Evolutionary conservation across 1,284 basidiomycete genomes (phyloP).

Genomic region (Singerocomus inundabilis): DNA sequence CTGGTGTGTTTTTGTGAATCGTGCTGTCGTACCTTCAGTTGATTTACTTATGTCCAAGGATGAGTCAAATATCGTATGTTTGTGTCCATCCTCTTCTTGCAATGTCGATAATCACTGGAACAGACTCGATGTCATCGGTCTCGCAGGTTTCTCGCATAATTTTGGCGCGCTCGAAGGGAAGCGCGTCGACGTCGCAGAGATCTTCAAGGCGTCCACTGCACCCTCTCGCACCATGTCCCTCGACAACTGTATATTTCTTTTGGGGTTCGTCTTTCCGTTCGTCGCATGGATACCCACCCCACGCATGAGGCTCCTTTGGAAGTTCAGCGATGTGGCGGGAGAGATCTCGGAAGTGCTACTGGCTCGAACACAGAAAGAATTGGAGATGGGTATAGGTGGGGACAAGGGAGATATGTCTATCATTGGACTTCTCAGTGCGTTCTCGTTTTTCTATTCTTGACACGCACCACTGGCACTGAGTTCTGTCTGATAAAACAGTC

Average conservation of each 20-base stretch:
- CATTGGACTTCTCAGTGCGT: constrained; percentile 34
- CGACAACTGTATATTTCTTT: constrained; percentile 36
- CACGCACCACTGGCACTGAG: neutral
- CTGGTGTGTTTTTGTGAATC: constrained; percentile 4
- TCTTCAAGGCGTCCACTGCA: constrained; percentile 39
- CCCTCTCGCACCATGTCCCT: constrained; percentile 16
- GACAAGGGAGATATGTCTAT: constrained; percentile 52
- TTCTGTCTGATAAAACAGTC: neutral
- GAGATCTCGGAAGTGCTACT: constrained; percentile 50
- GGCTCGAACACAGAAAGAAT: constrained; percentile 41
- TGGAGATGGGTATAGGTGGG: constrained; percentile 29
- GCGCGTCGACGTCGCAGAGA: constrained; percentile 40
- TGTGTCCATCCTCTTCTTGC: neutral
- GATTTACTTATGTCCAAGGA: constrained; percentile 31
- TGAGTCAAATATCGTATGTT: constrained; percentile 48
- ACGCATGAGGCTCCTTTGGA: constrained; percentile 34
- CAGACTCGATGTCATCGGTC: constrained; percentile 34
- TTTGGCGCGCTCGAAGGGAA: constrained; percentile 39
- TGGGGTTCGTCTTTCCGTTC: constrained; percentile 44
- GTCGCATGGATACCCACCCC: constrained; percentile 44
- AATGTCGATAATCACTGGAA: constrained; percentile 26
- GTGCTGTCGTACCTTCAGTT: too few species aligned
- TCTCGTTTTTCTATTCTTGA: neutral
- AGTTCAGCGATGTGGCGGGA: constrained; percentile 40
- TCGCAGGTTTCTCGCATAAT: constrained; percentile 49